Percentiles rank a stretch among this genome's conserved stretches.
Conservation (phyloP, 805 yeast species). For the Candida nonsorbophila region DNA sequence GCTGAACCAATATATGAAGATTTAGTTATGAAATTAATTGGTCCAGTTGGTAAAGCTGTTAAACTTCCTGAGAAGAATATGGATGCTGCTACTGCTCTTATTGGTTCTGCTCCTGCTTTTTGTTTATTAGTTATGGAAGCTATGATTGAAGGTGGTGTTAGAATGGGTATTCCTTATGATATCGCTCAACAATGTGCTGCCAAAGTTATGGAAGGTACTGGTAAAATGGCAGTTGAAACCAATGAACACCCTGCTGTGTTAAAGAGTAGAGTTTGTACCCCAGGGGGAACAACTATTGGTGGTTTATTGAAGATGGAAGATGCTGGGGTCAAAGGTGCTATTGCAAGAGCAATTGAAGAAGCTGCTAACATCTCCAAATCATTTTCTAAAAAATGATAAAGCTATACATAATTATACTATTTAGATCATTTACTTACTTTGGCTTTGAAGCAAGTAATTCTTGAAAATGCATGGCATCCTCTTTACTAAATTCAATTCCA, state of each 20-base stretch:
- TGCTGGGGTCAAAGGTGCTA: slow-evolving; percentile 79
- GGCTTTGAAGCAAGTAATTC: no score
- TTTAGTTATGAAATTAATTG: slow-evolving; percentile 46
- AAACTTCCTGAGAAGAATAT: slow-evolving; percentile 83
- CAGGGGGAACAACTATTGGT: slow-evolving; percentile 97
- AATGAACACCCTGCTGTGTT: slow-evolving; percentile 86
- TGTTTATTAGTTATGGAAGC: slow-evolving; percentile 86
- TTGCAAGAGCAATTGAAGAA: slow-evolving; percentile 84
- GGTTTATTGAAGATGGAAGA: slow-evolving; percentile 93
- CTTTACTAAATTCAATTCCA: slow-evolving; percentile 23
- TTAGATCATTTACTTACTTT: no score
- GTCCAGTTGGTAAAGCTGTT: slow-evolving; percentile 63
- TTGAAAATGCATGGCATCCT: slow-evolving; percentile 19
- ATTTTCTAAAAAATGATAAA: slow-evolving; percentile 30
- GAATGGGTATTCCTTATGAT: slow-evolving; percentile 87
- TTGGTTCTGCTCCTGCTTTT: slow-evolving; percentile 97
- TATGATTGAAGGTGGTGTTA: slow-evolving; percentile 87
- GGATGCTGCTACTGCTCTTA: slow-evolving; percentile 93
- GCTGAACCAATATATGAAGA: slow-evolving; percentile 41
- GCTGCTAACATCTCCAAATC: slow-evolving; percentile 77
- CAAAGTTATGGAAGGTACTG: slow-evolving; percentile 91
- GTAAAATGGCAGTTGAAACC: slow-evolving; percentile 78
- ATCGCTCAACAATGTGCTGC: slow-evolving; percentile 84
- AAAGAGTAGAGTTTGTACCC: slow-evolving; percentile 87
- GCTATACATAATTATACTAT: neutral